A percentile compares a stretch with the other conserved stretches of the same genome.
Evolutionary conservation across 768 basidiomycete genomes (phyloP).

Genomic region (Suillus luteus): DNA sequence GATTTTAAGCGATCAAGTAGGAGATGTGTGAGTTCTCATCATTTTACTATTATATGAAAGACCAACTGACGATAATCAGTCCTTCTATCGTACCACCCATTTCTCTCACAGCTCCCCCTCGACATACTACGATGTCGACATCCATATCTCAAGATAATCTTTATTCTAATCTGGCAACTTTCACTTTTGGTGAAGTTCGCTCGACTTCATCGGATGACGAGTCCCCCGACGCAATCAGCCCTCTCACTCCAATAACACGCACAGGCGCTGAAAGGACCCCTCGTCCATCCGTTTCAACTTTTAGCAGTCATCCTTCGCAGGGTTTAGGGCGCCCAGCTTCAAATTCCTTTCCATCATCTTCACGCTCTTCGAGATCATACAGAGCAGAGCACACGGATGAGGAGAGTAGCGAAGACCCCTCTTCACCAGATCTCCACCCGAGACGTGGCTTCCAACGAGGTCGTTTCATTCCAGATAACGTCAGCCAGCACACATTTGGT

Average conservation of each 20-base stretch:
- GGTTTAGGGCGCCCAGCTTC: constrained; percentile 29
- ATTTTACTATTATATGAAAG: background rate
- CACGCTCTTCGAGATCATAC: constrained; percentile 17
- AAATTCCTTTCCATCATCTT: constrained; percentile 16
- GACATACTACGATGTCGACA: constrained; percentile 1
- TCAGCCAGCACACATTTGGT: constrained; percentile 54
- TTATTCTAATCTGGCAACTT: constrained; percentile 43
- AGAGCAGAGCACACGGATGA: constrained; percentile 25
- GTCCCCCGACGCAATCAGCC: constrained; percentile 36
- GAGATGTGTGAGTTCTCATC: background rate
- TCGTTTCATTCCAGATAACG: constrained; percentile 40
- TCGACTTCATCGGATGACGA: constrained; percentile 16
- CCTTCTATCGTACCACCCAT: background rate
- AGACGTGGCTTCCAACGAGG: constrained; percentile 21
- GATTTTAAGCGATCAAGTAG: background rate
- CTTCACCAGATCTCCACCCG: constrained; percentile 28
- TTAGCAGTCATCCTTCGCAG: constrained; percentile 38
- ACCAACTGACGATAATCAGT: background rate
- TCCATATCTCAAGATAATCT: constrained; percentile 28
- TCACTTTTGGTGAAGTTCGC: constrained; percentile 42
- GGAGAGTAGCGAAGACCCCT: constrained; percentile 41
- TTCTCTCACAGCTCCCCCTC: background rate
- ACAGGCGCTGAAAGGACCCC: constrained; percentile 45
- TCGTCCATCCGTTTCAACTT: constrained; percentile 39
- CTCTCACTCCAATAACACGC: constrained; percentile 34